phyloP scores from a whole-genome alignment of 768 basidiomycete genomes.

The Leucocoprinus sp. region DNA sequence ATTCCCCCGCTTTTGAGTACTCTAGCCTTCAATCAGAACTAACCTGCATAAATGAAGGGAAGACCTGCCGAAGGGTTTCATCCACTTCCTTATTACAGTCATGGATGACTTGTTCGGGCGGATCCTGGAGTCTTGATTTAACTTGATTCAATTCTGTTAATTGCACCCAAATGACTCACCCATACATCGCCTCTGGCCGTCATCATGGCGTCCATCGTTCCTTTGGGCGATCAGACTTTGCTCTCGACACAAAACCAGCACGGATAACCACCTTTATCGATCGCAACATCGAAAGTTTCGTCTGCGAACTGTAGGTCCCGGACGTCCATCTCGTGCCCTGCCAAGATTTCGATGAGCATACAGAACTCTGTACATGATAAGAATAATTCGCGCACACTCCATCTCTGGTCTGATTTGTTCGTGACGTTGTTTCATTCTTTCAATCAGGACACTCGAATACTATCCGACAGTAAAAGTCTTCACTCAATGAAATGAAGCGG shows the following conservation, averaged over 20 bases:
- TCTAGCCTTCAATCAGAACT: constrained; percentile 24
- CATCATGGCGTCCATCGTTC: constrained; percentile 91
- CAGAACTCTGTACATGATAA: not conserved
- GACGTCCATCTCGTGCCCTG: constrained; percentile 85
- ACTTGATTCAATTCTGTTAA: too few species aligned
- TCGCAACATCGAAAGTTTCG: constrained; percentile 64
- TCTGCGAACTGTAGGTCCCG: constrained; percentile 54
- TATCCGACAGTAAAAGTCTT: constrained; percentile 18
- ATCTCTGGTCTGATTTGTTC: constrained; percentile 47
- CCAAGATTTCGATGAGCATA: not conserved
- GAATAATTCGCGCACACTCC: constrained; percentile 50
- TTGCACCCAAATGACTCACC: too few species aligned
- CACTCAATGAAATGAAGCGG: not conserved
- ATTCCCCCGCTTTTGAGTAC: constrained; percentile 53
- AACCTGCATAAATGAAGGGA: not conserved
- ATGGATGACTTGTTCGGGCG: constrained; percentile 58
- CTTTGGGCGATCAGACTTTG: constrained; percentile 13
- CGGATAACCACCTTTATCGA: constrained; percentile 58
- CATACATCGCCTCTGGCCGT: constrained; percentile 75
- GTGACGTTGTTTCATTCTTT: constrained; percentile 62
- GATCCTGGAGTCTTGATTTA: constrained; percentile 41
- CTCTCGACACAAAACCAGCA: not conserved
- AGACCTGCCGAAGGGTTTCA: constrained; percentile 58
- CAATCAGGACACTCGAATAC: constrained; percentile 72
- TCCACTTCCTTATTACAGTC: constrained; percentile 72